These are phyloP conservation scores for Yarrowia sp. DNA, from an alignment of 805 yeast genomes.

Conservation along the genomic window DNA sequence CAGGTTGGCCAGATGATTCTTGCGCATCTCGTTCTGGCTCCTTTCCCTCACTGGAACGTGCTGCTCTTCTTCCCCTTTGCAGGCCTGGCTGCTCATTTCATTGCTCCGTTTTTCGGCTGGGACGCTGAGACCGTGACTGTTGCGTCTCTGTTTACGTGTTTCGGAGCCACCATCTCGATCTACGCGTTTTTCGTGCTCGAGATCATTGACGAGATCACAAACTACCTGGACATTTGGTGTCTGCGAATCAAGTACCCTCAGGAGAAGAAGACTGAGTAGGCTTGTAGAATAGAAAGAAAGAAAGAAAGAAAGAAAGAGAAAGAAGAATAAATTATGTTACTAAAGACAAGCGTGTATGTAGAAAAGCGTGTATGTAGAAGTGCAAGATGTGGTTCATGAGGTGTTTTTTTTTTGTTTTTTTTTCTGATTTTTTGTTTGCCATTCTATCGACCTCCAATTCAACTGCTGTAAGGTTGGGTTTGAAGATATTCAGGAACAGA, in stretches of 20 bases:
- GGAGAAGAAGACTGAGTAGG: constrained; percentile 3
- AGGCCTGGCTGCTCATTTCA: constrained; percentile 36
- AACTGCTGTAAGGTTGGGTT: no score
- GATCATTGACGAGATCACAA: constrained; percentile 74
- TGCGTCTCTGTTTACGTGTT: constrained; percentile 63
- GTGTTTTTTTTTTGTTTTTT: no score
- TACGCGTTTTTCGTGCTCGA: constrained; percentile 75
- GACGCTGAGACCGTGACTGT: constrained; percentile 46
- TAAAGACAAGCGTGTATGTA: no score
- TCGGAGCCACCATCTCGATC: constrained; percentile 68
- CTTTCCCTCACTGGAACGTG: constrained; percentile 65
- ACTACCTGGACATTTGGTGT: constrained; percentile 78
- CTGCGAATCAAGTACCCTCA: constrained; percentile 56
- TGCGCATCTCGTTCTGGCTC: constrained; percentile 78
- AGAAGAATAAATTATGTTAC: not conserved
- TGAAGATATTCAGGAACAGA: no score
- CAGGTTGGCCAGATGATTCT: constrained; percentile 87
- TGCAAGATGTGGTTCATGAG: no score
- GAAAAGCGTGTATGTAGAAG: no score
- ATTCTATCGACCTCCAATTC: not conserved
- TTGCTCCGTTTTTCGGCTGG: constrained; percentile 30
- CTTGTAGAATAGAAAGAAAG: not conserved
- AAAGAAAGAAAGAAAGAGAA: not conserved
- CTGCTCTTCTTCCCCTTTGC: constrained; percentile 57
- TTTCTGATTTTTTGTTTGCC: no score